A percentile compares a stretch with the other conserved stretches of the same genome.
Conservation (phyloP, 2,329 filamentous ascomycete species). For the Pochonia chlamydosporia region DNA sequence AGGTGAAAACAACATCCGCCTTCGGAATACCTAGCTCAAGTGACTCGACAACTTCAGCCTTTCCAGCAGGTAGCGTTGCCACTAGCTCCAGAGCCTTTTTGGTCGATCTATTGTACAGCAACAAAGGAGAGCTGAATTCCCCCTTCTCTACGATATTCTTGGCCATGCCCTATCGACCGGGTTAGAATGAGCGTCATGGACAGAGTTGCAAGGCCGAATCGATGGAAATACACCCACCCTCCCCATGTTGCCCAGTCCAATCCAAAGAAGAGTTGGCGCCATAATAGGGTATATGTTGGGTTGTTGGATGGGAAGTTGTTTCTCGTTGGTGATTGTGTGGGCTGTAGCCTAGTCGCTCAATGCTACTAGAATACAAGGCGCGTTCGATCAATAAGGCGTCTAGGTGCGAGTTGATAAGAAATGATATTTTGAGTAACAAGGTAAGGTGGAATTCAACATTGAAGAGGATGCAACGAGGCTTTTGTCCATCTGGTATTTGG, state of each 20-base stretch:
- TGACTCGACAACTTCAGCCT: conserved; percentile 57
- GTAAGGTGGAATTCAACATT: no score
- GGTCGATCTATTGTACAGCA: conserved; percentile 75
- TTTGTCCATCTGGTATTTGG: no score
- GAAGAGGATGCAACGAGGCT: no score
- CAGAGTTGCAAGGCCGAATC: background rate
- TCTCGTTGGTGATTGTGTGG: no score
- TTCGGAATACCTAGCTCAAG: conserved; percentile 60
- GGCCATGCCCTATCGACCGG: conserved; percentile 61
- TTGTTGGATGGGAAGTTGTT: background rate
- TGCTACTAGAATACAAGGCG: no score
- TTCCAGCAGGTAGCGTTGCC: conserved; percentile 51
- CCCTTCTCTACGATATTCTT: conserved; percentile 79
- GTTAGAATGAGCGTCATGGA: background rate
- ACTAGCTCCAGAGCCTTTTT: conserved; percentile 60
- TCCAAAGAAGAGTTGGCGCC: conserved; percentile 63
- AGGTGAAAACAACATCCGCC: conserved; percentile 77
- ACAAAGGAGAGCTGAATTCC: conserved; percentile 61
- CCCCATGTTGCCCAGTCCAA: conserved; percentile 86
- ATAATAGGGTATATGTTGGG: conserved; percentile 24
- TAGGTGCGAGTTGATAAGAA: no score
- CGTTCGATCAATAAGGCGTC: no score
- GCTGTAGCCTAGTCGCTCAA: no score
- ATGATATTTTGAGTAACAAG: no score
- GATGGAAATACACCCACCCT: conserved; percentile 43